Percentiles rank a stretch among this genome's conserved stretches.
Conservation (phyloP, 2,329 filamentous ascomycete genomes). For the Pestalotiopsis sp. region DNA sequence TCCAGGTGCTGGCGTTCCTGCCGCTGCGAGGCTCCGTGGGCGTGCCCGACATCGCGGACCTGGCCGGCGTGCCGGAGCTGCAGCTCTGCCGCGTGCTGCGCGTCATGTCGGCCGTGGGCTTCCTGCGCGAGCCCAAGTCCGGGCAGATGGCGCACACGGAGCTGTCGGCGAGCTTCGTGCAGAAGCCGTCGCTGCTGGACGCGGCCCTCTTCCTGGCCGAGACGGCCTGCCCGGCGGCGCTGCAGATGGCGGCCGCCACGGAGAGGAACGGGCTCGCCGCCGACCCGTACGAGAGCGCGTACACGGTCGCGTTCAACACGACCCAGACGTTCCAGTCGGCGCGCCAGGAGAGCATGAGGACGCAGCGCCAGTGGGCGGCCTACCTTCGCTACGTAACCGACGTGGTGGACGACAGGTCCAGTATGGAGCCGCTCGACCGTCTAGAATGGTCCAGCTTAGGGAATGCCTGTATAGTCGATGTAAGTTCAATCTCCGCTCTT, state of each 20-base stretch:
- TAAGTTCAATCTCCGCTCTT: neutral
- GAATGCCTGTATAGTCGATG: slow-evolving; percentile 9
- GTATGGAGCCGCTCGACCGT: neutral
- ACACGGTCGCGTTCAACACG: slow-evolving; percentile 4
- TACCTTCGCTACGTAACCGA: slow-evolving; percentile 10
- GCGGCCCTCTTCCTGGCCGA: slow-evolving; percentile 41
- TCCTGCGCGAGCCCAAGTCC: slow-evolving; percentile 35
- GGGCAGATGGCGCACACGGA: slow-evolving; percentile 38
- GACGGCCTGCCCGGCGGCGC: slow-evolving; percentile 33
- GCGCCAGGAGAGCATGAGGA: slow-evolving; percentile 14
- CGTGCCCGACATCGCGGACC: slow-evolving; percentile 42
- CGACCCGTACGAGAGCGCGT: neutral
- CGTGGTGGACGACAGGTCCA: neutral
- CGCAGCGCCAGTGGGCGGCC: slow-evolving; percentile 3
- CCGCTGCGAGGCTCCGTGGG: slow-evolving; percentile 37
- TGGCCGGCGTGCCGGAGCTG: slow-evolving; percentile 39
- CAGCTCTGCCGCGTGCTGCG: slow-evolving; percentile 39
- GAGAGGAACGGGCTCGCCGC: slow-evolving; percentile 11
- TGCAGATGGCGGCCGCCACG: slow-evolving; percentile 34
- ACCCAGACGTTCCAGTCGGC: neutral
- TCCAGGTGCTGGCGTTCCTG: slow-evolving; percentile 47
- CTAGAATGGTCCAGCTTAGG: neutral
- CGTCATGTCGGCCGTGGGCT: slow-evolving; percentile 35
- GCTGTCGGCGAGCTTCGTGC: slow-evolving; percentile 40
- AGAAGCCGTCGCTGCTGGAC: slow-evolving; percentile 35